Evolutionary conservation across 352 stramenopile species (phyloP).

Genomic region (Albugo laibachii): DNA sequence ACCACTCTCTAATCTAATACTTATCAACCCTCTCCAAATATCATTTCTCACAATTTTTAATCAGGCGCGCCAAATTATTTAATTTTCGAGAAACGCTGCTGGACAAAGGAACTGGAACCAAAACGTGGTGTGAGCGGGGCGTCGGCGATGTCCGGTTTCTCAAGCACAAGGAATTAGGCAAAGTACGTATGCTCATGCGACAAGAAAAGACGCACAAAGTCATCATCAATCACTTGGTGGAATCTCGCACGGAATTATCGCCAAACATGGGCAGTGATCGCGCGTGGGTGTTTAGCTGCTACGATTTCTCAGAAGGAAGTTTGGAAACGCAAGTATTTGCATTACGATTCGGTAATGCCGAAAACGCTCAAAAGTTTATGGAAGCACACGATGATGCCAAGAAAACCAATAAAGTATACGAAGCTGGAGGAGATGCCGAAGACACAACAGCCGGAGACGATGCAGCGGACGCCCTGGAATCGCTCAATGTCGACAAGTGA

Average conservation of each 20-base stretch:
- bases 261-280: conserved; percentile 93
- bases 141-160: conserved; percentile 94
- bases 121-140: conserved; percentile 94
- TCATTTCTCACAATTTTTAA: conserved; percentile 6
- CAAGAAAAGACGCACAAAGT: conserved; percentile 99
- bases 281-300: conserved; percentile 96
- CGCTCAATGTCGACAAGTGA: conserved; percentile 84
- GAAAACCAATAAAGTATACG: conserved; percentile 86
- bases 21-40: not conserved
- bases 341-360: conserved; percentile 88
- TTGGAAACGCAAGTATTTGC: conserved; percentile 82
- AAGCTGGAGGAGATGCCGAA: conserved; percentile 81
- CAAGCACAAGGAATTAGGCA: conserved; percentile 89
- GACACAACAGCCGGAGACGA: conserved; percentile 86
- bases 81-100: conserved; percentile 93
- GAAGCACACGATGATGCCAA: conserved; percentile 86
- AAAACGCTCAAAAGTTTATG: conserved; percentile 95
- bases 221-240: conserved; percentile 93
- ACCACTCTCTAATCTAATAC: not conserved
- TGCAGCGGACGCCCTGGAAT: conserved; percentile 80
- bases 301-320: conserved; percentile 92
- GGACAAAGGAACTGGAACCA: conserved; percentile 94
- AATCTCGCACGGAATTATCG: conserved; percentile 90
- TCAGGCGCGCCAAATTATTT: conserved; percentile 89
- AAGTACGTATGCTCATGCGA: conserved; percentile 93